Percentiles rank a stretch among this genome's conserved stretches.
Conservation (phyloP, 768 basidiomycete species). For the Russula lepida region DNA sequence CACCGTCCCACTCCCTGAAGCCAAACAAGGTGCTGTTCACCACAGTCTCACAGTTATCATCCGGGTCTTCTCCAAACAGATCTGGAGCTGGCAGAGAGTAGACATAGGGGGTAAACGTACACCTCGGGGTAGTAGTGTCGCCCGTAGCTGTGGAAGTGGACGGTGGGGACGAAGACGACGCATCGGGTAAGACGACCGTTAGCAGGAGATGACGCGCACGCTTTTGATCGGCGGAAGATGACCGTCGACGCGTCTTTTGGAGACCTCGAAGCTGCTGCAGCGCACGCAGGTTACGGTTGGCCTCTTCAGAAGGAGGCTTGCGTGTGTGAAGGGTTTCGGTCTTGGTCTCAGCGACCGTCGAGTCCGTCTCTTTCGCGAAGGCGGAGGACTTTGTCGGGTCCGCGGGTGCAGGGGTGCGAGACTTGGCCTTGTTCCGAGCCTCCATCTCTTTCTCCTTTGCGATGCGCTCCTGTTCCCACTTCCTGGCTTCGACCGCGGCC, state of each 20-base stretch:
- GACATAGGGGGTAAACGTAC: constrained; percentile 36
- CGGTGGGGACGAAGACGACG: constrained; percentile 23
- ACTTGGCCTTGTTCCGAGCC: constrained; percentile 1
- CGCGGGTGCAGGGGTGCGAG: background rate
- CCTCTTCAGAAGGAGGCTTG: constrained; percentile 4
- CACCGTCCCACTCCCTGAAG: constrained; percentile 44
- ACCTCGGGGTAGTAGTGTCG: constrained; percentile 31
- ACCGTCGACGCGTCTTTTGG: constrained; percentile 24
- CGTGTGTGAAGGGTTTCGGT: background rate
- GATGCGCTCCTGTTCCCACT: constrained; percentile 10
- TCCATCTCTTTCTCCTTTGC: constrained; percentile 16
- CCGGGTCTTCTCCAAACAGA: constrained; percentile 22
- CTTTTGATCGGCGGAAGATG: constrained; percentile 26
- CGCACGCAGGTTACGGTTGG: constrained; percentile 15
- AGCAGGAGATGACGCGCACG: constrained; percentile 42
- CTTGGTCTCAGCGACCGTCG: background rate
- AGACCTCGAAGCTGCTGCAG: constrained; percentile 25
- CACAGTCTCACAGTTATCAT: constrained; percentile 16
- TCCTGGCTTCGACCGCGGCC: background rate
- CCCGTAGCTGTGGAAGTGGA: constrained; percentile 36
- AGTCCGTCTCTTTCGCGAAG: background rate
- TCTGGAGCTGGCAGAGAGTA: constrained; percentile 34
- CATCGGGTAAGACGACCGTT: constrained; percentile 33
- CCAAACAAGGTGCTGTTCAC: constrained; percentile 39
- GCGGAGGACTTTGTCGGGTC: background rate